Evolutionary conservation across 768 basidiomycete genomes (phyloP).

Genomic region (Russula griseocarnosa): DNA sequence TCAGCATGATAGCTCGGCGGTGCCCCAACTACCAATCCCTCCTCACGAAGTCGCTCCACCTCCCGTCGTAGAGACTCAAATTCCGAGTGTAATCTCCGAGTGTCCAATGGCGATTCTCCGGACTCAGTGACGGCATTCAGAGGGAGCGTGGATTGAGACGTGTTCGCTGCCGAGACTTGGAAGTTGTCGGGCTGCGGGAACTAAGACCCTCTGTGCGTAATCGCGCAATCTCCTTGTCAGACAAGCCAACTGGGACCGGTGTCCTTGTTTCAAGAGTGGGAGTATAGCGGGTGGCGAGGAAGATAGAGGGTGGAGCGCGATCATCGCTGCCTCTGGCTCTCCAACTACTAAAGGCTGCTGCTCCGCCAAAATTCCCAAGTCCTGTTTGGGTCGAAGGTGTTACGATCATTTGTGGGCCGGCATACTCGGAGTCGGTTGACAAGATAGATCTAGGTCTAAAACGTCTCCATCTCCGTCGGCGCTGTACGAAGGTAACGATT

Average conservation of each 20-base stretch:
- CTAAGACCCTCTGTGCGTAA: constrained; percentile 2
- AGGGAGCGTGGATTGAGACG: background rate
- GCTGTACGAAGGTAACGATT: too few species aligned
- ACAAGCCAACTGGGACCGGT: constrained; percentile 8
- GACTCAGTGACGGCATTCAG: background rate
- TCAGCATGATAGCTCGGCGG: constrained; percentile 31
- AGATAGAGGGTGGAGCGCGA: too few species aligned
- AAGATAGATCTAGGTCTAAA: background rate
- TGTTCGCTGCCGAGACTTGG: too few species aligned
- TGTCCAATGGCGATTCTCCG: background rate
- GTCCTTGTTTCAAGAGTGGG: background rate
- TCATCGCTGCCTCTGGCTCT: too few species aligned
- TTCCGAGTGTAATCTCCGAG: constrained; percentile 24
- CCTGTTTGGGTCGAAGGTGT: constrained; percentile 5
- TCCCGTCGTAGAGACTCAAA: constrained; percentile 32
- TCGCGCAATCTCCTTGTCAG: constrained; percentile 19
- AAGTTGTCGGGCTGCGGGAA: background rate
- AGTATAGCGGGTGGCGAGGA: background rate
- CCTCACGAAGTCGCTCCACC: constrained; percentile 30
- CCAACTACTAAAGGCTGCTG: too few species aligned
- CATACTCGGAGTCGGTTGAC: background rate
- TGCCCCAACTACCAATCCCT: constrained; percentile 26
- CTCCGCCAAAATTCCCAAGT: background rate
- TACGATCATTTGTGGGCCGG: background rate
- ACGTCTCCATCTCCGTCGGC: too few species aligned